phyloP scores from a whole-genome alignment of 441 rosid species.

The Erysimum cheiri region DNA sequence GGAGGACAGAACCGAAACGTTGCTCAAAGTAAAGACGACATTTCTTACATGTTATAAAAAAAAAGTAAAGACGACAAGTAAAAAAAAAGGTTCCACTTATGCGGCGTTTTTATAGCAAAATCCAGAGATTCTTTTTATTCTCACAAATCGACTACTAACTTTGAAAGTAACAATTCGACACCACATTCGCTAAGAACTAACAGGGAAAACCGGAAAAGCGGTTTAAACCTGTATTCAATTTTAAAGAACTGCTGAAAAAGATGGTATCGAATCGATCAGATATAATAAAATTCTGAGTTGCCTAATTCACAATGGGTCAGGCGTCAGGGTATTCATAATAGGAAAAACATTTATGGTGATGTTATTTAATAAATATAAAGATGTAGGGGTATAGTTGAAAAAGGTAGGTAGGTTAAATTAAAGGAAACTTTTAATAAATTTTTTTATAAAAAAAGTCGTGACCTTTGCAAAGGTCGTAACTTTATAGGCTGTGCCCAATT shows the following conservation, averaged over 20 bases:
- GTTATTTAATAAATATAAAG: slow-evolving; percentile 2
- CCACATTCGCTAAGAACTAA: background rate
- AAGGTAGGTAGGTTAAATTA: slow-evolving; percentile 14
- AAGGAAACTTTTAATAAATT: background rate
- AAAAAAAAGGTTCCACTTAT: background rate
- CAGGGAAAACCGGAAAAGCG: background rate
- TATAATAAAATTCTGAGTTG: no score
- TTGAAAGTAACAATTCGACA: background rate
- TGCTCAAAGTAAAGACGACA: slow-evolving; percentile 19
- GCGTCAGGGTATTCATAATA: background rate
- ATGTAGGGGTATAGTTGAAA: slow-evolving; percentile 29
- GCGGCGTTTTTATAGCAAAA: slow-evolving; percentile 3
- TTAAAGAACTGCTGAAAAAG: background rate
- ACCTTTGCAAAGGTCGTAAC: slow-evolving; percentile 41
- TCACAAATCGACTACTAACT: slow-evolving; percentile 26
- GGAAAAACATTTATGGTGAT: slow-evolving; percentile 4
- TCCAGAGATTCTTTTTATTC: background rate
- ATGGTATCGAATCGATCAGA: slow-evolving; percentile 5
- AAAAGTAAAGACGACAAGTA: no score
- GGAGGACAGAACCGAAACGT: slow-evolving; percentile 30
- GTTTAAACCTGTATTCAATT: background rate
- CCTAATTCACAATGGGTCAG: background rate
- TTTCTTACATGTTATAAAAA: background rate
- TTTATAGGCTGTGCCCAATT: slow-evolving; percentile 28
- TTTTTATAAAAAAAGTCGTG: slow-evolving; percentile 27